Percentiles rank a stretch among this genome's conserved stretches.
These are phyloP conservation scores for Quercus phellos DNA, from an alignment of 331 rosid genomes.

Conservation along the genomic window DNA sequence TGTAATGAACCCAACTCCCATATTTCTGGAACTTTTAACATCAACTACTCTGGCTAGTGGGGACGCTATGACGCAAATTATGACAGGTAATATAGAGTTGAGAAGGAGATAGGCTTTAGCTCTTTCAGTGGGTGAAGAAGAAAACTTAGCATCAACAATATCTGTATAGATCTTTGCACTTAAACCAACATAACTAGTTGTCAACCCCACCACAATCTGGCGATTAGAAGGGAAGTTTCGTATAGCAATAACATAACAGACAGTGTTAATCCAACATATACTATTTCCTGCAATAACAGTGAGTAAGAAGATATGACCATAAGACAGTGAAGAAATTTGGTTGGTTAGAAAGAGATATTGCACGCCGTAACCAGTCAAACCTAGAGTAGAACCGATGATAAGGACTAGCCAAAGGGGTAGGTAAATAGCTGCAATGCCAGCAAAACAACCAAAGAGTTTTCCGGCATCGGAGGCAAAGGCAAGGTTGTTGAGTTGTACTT, in stretches of 20 bases:
- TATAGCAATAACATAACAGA: conserved; percentile 58
- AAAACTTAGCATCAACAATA: conserved; percentile 37
- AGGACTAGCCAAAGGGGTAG: conserved; percentile 88
- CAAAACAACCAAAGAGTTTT: conserved; percentile 68
- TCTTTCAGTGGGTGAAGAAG: conserved; percentile 14
- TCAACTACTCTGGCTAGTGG: conserved; percentile 41
- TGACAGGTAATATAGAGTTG: conserved; percentile 56
- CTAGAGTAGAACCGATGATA: conserved; percentile 62
- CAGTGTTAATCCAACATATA: conserved; percentile 94
- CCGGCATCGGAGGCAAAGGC: conserved; percentile 97
- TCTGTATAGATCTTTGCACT: conserved; percentile 73
- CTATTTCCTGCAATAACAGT: conserved; percentile 86
- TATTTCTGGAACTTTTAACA: conserved; percentile 13
- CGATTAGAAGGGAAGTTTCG: conserved; percentile 48
- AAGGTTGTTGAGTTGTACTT: conserved; percentile 77
- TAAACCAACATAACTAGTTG: conserved; percentile 80
- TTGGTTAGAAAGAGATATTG: conserved; percentile 67
- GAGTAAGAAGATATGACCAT: conserved; percentile 58
- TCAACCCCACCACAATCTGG: conserved; percentile 64
- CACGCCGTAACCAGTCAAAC: conserved; percentile 66
- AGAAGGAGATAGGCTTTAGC: conserved; percentile 54
- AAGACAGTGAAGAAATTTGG: conserved; percentile 42
- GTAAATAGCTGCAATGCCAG: conserved; percentile 66
- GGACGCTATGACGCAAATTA: conserved; percentile 26
- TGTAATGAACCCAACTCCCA: conserved; percentile 38